A percentile compares a stretch with the other conserved stretches of the same genome.
Conservation (phyloP, 176 grass and related monocot genomes). For the Carex pumila region DNA sequence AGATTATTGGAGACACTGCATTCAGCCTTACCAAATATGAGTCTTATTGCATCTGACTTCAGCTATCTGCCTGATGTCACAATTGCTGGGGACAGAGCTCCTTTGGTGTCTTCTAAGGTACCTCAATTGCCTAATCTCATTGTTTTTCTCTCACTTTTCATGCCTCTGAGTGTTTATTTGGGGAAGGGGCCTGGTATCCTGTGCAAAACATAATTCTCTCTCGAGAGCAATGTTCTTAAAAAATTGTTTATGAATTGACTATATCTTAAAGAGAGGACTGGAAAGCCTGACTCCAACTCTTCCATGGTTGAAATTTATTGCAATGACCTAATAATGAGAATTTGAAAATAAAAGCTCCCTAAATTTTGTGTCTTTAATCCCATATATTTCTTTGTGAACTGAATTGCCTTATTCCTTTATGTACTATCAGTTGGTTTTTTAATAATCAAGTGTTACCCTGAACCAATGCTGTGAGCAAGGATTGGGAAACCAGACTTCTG, state of each 20-base stretch:
- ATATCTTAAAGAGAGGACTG: background rate
- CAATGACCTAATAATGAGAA: background rate
- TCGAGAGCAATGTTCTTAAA: background rate
- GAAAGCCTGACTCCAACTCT: background rate
- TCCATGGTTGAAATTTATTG: background rate
- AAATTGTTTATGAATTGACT: background rate
- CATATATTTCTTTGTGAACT: background rate
- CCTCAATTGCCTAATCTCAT: background rate
- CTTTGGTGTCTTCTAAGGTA: conserved; percentile 87
- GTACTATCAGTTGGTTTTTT: background rate
- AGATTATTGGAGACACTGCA: conserved; percentile 84
- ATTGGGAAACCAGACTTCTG: background rate
- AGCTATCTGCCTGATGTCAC: conserved; percentile 96
- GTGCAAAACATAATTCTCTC: background rate
- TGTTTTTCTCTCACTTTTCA: background rate
- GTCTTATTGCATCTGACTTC: conserved; percentile 89
- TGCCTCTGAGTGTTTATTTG: background rate
- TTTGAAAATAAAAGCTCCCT: background rate
- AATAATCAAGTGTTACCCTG: background rate
- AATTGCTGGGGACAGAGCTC: conserved; percentile 86
- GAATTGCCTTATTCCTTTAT: background rate
- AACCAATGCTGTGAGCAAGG: background rate
- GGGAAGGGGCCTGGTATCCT: background rate
- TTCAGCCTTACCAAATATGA: conserved; percentile 85
- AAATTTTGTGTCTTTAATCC: background rate